These are phyloP conservation scores for Basidiobolus meristosporus DNA, from an alignment of 371 early-diverging fungal genomes.

Conservation along the genomic window DNA sequence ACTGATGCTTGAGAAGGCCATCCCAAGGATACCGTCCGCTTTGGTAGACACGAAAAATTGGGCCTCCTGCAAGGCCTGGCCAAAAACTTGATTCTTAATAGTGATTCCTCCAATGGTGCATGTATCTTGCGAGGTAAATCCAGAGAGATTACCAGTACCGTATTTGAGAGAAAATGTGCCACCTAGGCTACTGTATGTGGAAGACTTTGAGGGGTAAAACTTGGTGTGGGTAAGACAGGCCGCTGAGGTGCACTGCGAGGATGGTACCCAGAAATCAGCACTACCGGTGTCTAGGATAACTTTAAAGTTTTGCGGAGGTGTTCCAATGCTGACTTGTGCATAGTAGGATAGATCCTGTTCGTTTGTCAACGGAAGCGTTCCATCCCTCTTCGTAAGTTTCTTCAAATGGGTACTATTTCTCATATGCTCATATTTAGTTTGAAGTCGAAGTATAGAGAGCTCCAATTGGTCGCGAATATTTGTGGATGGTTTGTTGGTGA, in stretches of 20 bases:
- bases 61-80: conserved; percentile 20
- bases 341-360: conserved; percentile 31
- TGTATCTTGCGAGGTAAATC: conserved; percentile 24
- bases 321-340: conserved; percentile 56
- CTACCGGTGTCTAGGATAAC: conserved; percentile 47
- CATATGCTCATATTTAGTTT: no score
- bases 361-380: no score
- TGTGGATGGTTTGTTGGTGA: no score
- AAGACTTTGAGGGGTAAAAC: conserved; percentile 24
- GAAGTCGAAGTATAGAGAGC: no score
- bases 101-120: conserved; percentile 19
- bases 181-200: conserved; percentile 15
- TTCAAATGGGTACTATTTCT: no score
- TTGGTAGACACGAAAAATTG: conserved; percentile 19
- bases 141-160: conserved; percentile 32
- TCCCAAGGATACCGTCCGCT: conserved; percentile 21
- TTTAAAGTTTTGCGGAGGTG: conserved; percentile 36
- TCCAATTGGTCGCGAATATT: no score
- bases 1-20: conserved; percentile 16
- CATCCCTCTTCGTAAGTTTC: no score
- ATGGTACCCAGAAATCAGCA: conserved; percentile 30
- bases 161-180: conserved; percentile 30
- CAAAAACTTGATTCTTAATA: conserved; percentile 24
- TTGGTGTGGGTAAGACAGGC: conserved; percentile 28
- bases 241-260: conserved; percentile 12